Evolutionary conservation across 2,329 filamentous ascomycete species (phyloP).

Genomic region (Trichoderma endophyticum): DNA sequence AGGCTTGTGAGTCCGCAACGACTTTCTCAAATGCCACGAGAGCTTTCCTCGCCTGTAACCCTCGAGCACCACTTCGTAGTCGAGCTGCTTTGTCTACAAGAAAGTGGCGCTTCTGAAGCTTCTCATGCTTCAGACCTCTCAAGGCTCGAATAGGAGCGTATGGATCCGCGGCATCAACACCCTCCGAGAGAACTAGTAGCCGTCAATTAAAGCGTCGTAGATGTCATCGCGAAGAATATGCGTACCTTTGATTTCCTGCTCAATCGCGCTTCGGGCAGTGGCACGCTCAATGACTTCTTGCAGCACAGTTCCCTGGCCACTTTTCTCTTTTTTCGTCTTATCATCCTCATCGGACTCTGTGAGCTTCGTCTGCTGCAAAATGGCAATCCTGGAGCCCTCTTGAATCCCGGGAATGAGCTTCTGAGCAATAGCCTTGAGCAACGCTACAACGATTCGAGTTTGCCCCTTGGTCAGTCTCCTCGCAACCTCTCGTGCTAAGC

Average conservation of each 20-base stretch:
- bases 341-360: constrained; percentile 33
- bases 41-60: constrained; percentile 71
- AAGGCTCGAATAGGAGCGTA: constrained; percentile 58
- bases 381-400: constrained; percentile 60
- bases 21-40: constrained; percentile 66
- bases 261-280: constrained; percentile 53
- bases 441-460: constrained; percentile 41
- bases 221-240: not conserved
- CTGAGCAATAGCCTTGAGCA: constrained; percentile 72
- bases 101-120: constrained; percentile 61
- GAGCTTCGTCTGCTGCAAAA: constrained; percentile 63
- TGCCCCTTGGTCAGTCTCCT: not conserved
- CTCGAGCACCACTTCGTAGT: constrained; percentile 70
- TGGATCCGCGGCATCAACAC: constrained; percentile 55
- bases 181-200: constrained; percentile 52
- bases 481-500: not conserved
- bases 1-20: constrained; percentile 53
- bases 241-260: constrained; percentile 59
- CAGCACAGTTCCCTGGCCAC: constrained; percentile 48
- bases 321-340: constrained; percentile 11
- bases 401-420: constrained; percentile 76
- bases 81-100: constrained; percentile 70
- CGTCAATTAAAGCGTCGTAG: constrained; percentile 21
- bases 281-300: constrained; percentile 65
- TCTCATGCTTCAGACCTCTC: constrained; percentile 59